A percentile compares a stretch with the other conserved stretches of the same genome.
phyloP scores from a whole-genome alignment of 1,284 basidiomycete species.

The Amylostereum chailletii region DNA sequence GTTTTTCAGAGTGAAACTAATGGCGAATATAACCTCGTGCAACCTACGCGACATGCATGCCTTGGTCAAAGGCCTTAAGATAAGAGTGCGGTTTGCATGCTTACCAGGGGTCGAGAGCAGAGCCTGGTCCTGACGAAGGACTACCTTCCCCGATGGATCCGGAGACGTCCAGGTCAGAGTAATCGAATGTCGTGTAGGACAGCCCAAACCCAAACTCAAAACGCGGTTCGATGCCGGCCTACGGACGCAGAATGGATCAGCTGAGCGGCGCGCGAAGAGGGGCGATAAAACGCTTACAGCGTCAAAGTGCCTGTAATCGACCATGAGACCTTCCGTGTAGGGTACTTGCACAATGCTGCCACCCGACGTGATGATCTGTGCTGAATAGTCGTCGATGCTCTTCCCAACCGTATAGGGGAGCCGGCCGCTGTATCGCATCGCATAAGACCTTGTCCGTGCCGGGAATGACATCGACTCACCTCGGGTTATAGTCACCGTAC shows the following conservation, averaged over 20 bases:
- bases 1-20: constrained; percentile 26
- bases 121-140: constrained; percentile 18
- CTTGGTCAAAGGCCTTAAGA: not conserved
- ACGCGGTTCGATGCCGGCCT: constrained; percentile 22
- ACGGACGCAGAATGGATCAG: no score
- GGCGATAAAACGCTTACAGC: not conserved
- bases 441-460: not conserved
- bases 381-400: constrained; percentile 35
- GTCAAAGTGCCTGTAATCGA: constrained; percentile 1
- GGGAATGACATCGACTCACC: constrained; percentile 24
- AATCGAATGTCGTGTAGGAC: constrained; percentile 31
- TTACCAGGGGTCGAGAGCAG: constrained; percentile 23
- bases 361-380: constrained; percentile 19
- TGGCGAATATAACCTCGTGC: constrained; percentile 21
- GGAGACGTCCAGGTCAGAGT: constrained; percentile 21
- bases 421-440: constrained; percentile 18
- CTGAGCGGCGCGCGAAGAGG: no score
- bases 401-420: constrained; percentile 45
- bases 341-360: constrained; percentile 19
- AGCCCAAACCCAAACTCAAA: constrained; percentile 35
- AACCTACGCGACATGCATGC: constrained; percentile 13
- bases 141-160: constrained; percentile 20
- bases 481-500: constrained; percentile 38
- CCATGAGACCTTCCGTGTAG: constrained; percentile 21
- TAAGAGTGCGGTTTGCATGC: not conserved